These are phyloP conservation scores for Fusarium sp. DNA, from an alignment of 2,329 filamentous ascomycete species.

Conservation along the genomic window DNA sequence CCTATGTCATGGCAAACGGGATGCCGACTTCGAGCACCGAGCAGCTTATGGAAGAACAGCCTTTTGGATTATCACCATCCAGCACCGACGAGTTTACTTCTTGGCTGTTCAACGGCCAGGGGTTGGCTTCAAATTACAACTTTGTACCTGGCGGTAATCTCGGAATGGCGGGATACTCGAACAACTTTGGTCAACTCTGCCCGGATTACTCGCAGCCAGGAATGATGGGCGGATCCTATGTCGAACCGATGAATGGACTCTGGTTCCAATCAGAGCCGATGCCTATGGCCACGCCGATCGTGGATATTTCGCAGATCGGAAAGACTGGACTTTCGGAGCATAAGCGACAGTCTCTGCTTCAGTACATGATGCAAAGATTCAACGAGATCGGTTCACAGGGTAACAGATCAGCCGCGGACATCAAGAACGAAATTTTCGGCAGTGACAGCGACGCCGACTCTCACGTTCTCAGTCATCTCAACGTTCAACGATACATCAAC, in stretches of 20 bases:
- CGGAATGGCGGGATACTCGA: conserved; percentile 43
- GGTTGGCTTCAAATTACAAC: conserved; percentile 37
- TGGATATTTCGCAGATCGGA: conserved; percentile 40
- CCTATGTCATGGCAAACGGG: conserved; percentile 41
- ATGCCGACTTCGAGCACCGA: conserved; percentile 34
- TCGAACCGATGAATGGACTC: conserved; percentile 45
- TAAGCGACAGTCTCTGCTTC: conserved; percentile 44
- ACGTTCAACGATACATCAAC: conserved; percentile 44
- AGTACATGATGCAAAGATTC: conserved; percentile 47
- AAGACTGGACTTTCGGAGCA: conserved; percentile 44
- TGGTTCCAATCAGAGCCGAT: conserved; percentile 46
- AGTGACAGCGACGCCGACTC: conserved; percentile 43
- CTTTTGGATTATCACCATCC: conserved; percentile 44
- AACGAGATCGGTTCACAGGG: conserved; percentile 46
- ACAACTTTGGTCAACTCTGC: conserved; percentile 46
- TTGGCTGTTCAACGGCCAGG: conserved; percentile 45
- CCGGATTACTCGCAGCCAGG: conserved; percentile 43
- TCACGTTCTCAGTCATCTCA: conserved; percentile 43
- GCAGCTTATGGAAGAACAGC: conserved; percentile 43
- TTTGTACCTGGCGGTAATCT: conserved; percentile 40
- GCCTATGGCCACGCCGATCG: conserved; percentile 38
- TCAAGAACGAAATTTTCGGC: conserved; percentile 46
- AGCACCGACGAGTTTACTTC: conserved; percentile 47
- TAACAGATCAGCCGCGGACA: conserved; percentile 44
- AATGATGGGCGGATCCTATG: conserved; percentile 41